Base-by-base conservation (phyloP, 2,329 filamentous ascomycete species). In the Gaeumannomyces sp. region DNA sequence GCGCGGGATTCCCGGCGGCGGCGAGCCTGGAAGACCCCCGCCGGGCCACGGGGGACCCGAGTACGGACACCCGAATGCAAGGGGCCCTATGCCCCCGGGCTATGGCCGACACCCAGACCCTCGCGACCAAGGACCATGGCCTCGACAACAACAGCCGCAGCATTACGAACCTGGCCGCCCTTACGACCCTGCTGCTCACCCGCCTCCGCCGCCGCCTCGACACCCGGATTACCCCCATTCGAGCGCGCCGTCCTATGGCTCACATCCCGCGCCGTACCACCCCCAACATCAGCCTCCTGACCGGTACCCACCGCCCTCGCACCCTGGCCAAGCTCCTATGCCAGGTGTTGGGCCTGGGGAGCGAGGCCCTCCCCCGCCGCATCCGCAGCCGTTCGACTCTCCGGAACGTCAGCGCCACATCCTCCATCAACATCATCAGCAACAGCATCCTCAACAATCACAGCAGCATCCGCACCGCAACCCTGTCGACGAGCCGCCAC, bases 211-310 rank as follows among this genome's bases (percentile, higher is more conserved):
- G 10, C 79, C 78, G 53, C 77, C 79, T 25, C 77, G 79, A 60
- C 81, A 80, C 62, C 74, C 77, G 65, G 83, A 85, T 5, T 83
- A 83, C 67, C 80, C 80, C 57, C 78, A 80, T 59, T 73, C 76
- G 27, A 75, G 77, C 25, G 77, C 72, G 10, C 75, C 80, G 7
- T 66, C 77, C 65, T 81, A 77, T 61, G 73, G 72, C 45, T 68
- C 70, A 28, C 78, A 76, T 66, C 74, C 74, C 5, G 53, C 53
- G 64, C 70, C 73, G 35, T 79, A 78, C 60, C 60, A 45, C 31
- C 31, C 29, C 22, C 62, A 74, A 25, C 76, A 76, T 29, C 73
- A 73, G 5, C 74, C 75, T 4, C 71, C 70, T 13, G 79, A 82
- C 7, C 78, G 78, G 29, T 80, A 78, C 62, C 74, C 77, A 5